phyloP scores from a whole-genome alignment of 2,329 filamentous ascomycete genomes.

The Aspergillus quadricinctus region DNA sequence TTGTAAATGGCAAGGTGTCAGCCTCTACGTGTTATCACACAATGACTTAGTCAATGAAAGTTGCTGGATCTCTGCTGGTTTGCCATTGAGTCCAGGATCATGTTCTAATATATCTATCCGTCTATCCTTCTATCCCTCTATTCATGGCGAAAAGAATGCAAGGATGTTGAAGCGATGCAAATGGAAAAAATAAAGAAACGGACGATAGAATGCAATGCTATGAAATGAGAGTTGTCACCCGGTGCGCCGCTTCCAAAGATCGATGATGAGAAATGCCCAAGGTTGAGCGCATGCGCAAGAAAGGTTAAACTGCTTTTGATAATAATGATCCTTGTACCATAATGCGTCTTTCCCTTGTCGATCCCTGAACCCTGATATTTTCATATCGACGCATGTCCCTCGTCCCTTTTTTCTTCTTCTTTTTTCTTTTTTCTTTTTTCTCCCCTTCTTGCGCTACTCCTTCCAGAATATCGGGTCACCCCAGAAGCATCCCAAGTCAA shows the following conservation, averaged over 20 bases:
- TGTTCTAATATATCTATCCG: not conserved
- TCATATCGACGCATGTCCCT: not conserved
- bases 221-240: not conserved
- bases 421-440: constrained; percentile 1
- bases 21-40: not conserved
- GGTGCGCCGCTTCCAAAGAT: not conserved
- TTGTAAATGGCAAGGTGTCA: not conserved
- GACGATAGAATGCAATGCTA: not conserved
- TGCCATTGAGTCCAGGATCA: not conserved
- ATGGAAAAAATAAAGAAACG: not conserved
- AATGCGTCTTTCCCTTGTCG: not conserved
- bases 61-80: not conserved
- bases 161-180: not conserved
- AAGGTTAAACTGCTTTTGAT: not conserved
- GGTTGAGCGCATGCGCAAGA: too few relatives aligned
- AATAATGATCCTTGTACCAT: not conserved
- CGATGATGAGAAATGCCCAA: not conserved
- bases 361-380: not conserved
- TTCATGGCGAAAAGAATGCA: not conserved
- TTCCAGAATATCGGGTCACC: constrained; percentile 25
- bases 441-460: not conserved
- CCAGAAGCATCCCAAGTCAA: constrained; percentile 31
- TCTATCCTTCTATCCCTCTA: not conserved
- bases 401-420: not conserved
- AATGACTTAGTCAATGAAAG: not conserved